phyloP scores from a whole-genome alignment of 106 monocot genomes.

The Acorus gramineus region DNA sequence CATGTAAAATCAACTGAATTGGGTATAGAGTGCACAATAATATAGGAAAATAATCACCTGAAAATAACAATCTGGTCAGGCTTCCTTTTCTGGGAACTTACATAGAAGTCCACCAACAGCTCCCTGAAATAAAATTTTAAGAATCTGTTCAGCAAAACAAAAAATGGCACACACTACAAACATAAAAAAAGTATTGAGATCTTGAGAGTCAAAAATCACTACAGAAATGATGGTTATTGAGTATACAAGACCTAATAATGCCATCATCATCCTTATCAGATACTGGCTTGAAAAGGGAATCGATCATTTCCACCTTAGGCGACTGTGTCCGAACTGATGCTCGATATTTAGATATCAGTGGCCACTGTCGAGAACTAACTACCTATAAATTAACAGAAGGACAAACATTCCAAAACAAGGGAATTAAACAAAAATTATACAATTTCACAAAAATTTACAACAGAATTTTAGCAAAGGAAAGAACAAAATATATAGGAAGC shows the following conservation, averaged over 20 bases:
- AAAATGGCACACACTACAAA: neutral
- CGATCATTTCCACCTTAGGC: constrained; percentile 92
- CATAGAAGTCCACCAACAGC: constrained; percentile 68
- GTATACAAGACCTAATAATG: constrained; percentile 38
- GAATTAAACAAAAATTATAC: no score
- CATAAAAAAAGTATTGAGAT: neutral
- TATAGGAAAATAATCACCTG: constrained; percentile 22
- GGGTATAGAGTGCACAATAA: no score
- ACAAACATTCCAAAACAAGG: neutral
- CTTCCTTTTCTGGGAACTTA: constrained; percentile 60
- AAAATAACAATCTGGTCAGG: constrained; percentile 86
- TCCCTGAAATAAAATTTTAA: constrained; percentile 35
- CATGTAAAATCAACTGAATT: no score
- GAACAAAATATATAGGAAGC: neutral
- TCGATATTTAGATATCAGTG: constrained; percentile 71
- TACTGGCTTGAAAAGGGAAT: constrained; percentile 68
- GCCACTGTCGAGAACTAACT: constrained; percentile 89
- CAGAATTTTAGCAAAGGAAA: neutral
- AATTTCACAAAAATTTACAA: neutral
- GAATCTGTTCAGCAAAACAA: neutral
- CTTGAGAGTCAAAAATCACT: neutral
- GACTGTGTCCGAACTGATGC: constrained; percentile 80
- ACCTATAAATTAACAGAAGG: constrained; percentile 31
- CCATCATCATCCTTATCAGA: constrained; percentile 43
- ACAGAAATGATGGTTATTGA: neutral